These are phyloP conservation scores for Yamadazyma mexicana DNA, from an alignment of 1,139 yeast genomes.

Conservation along the genomic window DNA sequence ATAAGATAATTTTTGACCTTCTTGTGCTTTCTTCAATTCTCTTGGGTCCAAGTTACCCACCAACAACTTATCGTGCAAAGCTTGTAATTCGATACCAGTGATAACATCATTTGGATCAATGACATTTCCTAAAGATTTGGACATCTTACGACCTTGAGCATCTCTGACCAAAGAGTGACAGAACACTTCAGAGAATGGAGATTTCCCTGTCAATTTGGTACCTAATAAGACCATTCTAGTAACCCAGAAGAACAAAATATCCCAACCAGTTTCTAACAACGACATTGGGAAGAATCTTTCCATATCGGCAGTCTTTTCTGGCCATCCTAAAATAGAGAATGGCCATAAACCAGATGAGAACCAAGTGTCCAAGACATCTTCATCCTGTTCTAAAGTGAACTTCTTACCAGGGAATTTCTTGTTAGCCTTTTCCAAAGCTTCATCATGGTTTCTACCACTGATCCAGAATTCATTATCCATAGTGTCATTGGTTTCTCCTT, in stretches of 20 bases:
- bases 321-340: slow-evolving; percentile 96
- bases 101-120: slow-evolving; percentile 95
- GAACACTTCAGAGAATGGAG: slow-evolving; percentile 95
- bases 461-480: slow-evolving; percentile 82
- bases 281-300: slow-evolving; percentile 84
- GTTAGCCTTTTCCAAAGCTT: slow-evolving; percentile 81
- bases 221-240: slow-evolving; percentile 94
- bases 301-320: slow-evolving; percentile 73
- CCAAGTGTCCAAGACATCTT: slow-evolving; percentile 98
- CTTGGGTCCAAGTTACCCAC: slow-evolving; percentile 87
- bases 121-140: slow-evolving; percentile 95
- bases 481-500: slow-evolving; percentile 63
- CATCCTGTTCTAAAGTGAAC: slow-evolving; percentile 87
- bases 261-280: slow-evolving; percentile 98
- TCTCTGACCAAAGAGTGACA: slow-evolving; percentile 98
- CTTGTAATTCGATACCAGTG: slow-evolving; percentile 77
- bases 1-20: slow-evolving; percentile 86
- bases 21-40: slow-evolving; percentile 83
- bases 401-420: slow-evolving; percentile 66
- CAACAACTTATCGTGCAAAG: slow-evolving; percentile 73
- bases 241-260: slow-evolving; percentile 98
- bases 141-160: slow-evolving; percentile 99
- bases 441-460: slow-evolving; percentile 80
- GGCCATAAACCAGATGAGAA: slow-evolving; percentile 99
- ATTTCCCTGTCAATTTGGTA: slow-evolving; percentile 81